These are phyloP conservation scores for Didymella keratinophila DNA, from an alignment of 2,329 filamentous ascomycete species.

Conservation along the genomic window DNA sequence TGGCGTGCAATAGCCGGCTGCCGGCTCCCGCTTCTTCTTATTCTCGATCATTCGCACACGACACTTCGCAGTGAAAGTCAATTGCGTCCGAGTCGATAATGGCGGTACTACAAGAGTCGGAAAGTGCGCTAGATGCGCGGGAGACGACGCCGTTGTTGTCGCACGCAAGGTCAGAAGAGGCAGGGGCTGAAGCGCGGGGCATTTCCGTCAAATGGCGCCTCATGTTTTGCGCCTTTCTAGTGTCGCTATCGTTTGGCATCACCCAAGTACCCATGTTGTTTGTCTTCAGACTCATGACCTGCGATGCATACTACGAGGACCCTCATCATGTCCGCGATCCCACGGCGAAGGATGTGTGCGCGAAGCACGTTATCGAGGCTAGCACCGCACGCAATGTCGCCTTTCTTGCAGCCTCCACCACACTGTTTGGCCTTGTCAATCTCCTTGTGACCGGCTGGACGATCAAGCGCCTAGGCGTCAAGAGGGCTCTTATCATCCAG, in stretches of 20 bases:
- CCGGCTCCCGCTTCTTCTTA: neutral
- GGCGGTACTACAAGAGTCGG: conserved; percentile 1
- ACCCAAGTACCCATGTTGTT: conserved; percentile 65
- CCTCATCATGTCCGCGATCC: conserved; percentile 56
- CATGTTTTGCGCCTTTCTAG: conserved; percentile 67
- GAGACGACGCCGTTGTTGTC: conserved; percentile 31
- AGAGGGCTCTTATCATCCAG: conserved; percentile 68
- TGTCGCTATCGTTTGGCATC: conserved; percentile 61
- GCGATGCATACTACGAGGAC: conserved; percentile 70
- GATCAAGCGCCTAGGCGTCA: conserved; percentile 71
- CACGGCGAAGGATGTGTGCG: conserved; percentile 63
- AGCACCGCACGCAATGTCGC: conserved; percentile 69
- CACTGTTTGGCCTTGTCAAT: conserved; percentile 71
- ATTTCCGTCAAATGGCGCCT: conserved; percentile 53
- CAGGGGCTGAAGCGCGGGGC: conserved; percentile 14
- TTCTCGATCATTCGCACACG: neutral
- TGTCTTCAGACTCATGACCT: conserved; percentile 75
- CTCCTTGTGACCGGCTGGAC: conserved; percentile 72
- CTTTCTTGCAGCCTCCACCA: conserved; percentile 72
- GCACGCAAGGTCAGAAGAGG: conserved; percentile 24
- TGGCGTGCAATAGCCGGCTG: neutral
- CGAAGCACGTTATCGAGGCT: conserved; percentile 68
- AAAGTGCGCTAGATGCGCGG: neutral
- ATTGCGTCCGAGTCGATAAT: neutral
- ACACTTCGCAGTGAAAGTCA: neutral